Base-by-base conservation (phyloP, 108 stramenopile genomes). In the Fistulifera pelliculosa region DNA sequence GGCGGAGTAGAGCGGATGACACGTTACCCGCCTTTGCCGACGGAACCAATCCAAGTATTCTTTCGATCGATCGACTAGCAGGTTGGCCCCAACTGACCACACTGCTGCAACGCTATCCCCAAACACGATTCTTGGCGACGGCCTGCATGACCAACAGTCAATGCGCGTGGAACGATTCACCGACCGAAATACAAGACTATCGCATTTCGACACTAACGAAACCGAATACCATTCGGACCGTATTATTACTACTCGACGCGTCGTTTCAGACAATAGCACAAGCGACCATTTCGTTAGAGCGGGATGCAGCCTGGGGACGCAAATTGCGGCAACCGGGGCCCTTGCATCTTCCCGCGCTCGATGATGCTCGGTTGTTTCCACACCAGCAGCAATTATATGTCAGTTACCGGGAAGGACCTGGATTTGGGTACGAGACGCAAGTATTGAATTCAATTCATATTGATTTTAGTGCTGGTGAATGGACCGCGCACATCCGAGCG, bases 381-480 rank as follows among this genome's bases (percentile, higher is more conserved):
- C 64, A 86, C 47, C 27, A 66, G 4, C 68, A 70, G 2, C 27
- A 75, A 38, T 21, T 93, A 17, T 86, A 79, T 80, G 62, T 93
- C 10, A 60, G 74, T 18, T 93, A 83, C 61, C 77, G 90, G 21
- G 85, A 93, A 64, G 90, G 86, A 12, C 69, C 61, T 26, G 44
- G 64, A 28, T 93, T 88, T 77, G 86, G 86, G n/a, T 88, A 93
- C 61, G 77, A 86, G 14, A 76, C 76, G 53, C 88, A 90, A 64
- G 74, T 90, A 27, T 62, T 85, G 50, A 82, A 90, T 74, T 70
- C 62, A 1, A 22, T 91, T 11, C 85, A 87, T 74, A 69, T 88
- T 19, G 69, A 35, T 6, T 35, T 16, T 35, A 43, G 47, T 38
- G 23, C 23, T 16, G 39, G 16, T 4, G 38, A 61, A 21, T 69